These are phyloP conservation scores for Fragaria vesca DNA, from an alignment of 306 rosid genomes.

Conservation along the genomic window DNA sequence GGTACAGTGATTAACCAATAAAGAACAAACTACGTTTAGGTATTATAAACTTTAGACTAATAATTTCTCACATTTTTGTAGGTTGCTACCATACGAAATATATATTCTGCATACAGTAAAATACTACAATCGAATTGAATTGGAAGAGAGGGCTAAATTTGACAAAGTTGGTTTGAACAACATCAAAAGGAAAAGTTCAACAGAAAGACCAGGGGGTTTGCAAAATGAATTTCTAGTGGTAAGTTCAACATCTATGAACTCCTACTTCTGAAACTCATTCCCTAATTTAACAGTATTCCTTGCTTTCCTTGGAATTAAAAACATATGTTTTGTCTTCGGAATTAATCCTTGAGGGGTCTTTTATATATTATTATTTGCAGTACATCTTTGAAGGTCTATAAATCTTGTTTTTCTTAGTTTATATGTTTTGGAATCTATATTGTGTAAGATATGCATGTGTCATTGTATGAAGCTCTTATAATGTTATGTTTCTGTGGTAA, in stretches of 20 bases:
- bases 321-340: not conserved
- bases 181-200: conserved; percentile 68
- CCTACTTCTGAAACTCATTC: not conserved
- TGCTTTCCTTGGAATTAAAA: not conserved
- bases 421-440: not conserved
- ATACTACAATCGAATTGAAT: conserved; percentile 81
- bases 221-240: conserved; percentile 93
- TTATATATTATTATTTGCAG: too few species aligned
- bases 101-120: conserved; percentile 43
- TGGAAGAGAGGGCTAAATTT: conserved; percentile 87
- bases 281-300: not conserved
- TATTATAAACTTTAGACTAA: not conserved
- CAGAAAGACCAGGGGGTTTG: conserved; percentile 67
- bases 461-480: not conserved
- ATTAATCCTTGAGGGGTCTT: not conserved
- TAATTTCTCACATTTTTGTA: not conserved
- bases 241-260: not conserved
- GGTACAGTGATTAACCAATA: not conserved
- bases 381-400: not conserved
- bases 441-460: not conserved
- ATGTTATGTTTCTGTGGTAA: too few species aligned
- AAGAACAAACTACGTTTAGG: not conserved
- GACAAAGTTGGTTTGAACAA: conserved; percentile 84
- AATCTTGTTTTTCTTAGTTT: not conserved
- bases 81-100: not conserved